Evolutionary conservation across 331 rosid species (phyloP), one percentile per base, ranked within the genome.

Genomic region (Rosa hybrid): DNA sequence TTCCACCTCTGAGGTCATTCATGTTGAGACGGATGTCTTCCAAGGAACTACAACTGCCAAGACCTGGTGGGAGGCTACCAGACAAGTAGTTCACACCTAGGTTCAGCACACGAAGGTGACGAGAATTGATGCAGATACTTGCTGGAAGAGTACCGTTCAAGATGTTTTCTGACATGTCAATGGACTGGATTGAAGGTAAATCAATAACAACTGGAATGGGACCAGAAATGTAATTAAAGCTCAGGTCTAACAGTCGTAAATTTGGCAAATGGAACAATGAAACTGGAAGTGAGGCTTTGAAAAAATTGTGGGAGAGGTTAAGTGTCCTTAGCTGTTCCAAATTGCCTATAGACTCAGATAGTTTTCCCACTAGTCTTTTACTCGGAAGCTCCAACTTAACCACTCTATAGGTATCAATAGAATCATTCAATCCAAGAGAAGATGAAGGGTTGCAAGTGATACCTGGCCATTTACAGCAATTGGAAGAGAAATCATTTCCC

Each of bases 401-500:
- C 45, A 88, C 91, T 86, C 89, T 81, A 4, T 59, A 18, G 20
- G 45, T 75, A 16, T 44, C 74, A 39, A 17, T 0, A n/a, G 68
- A 65, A 41, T 69, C 34, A 51, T 50, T 48, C 25, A 74, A 30
- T n/a, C 85, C 81, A 8, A 46, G 85, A 38, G 76, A 69, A 20
- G 74, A 68, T 8, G 86, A 51, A 77, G 89, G 74, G n/a, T n/a
- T 63, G 79, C 89, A 86, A 60, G 81, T 74, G 72, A 86, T 42
- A 20, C 89, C 89, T 74, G 68, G 23, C 89, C 87, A 86, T 16
- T 44, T 41, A 71, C 89, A 86, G 85, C 89, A 86, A 69, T 83
- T 57, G 14, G 81, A 48, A n/a, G 86, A 67, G 6, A 68, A 44
- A 56, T 80, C 81, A 72, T 10, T 12, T 21, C 72, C 72, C 87